Conservation (phyloP, 331 rosid genomes). For the Malus hybrid region DNA sequence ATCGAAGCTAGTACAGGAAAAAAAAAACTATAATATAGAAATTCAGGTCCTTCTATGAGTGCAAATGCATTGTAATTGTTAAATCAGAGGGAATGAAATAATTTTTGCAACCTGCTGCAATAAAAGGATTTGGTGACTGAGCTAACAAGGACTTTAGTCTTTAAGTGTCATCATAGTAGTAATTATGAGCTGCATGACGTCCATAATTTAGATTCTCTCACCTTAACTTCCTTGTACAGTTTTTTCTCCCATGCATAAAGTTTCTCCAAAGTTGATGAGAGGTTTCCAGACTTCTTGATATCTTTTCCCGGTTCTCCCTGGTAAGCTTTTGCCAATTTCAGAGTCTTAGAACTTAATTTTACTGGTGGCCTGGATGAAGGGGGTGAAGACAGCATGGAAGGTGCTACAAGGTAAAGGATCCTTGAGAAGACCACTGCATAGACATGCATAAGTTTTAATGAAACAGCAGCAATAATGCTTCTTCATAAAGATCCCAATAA, state of each 20-base stretch:
- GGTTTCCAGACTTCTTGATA: constrained; percentile 47
- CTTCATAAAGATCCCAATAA: neutral
- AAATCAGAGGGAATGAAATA: neutral
- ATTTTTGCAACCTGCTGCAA: neutral
- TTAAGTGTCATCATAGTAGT: neutral
- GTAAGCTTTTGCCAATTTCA: constrained; percentile 66
- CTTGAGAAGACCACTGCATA: constrained; percentile 67
- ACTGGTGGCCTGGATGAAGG: constrained; percentile 29
- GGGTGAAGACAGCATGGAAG: constrained; percentile 46
- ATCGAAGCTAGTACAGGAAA: neutral
- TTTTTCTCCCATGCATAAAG: constrained; percentile 97
- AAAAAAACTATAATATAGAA: neutral
- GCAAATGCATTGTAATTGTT: neutral
- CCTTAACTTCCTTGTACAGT: constrained; percentile 91
- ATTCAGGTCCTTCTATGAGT: neutral
- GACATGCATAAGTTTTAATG: constrained; percentile 19
- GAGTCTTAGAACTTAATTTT: constrained; percentile 42
- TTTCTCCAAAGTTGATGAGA: constrained; percentile 77
- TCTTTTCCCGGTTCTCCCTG: constrained; percentile 52
- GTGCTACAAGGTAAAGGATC: constrained; percentile 52
- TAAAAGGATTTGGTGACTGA: neutral
- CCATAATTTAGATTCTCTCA: constrained; percentile 13
- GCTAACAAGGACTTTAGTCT: neutral
- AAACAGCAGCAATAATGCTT: neutral
- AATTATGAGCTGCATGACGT: neutral